Evolutionary conservation across 176 grass and related monocot genomes (phyloP).

Genomic region (Juncus inflexus): DNA sequence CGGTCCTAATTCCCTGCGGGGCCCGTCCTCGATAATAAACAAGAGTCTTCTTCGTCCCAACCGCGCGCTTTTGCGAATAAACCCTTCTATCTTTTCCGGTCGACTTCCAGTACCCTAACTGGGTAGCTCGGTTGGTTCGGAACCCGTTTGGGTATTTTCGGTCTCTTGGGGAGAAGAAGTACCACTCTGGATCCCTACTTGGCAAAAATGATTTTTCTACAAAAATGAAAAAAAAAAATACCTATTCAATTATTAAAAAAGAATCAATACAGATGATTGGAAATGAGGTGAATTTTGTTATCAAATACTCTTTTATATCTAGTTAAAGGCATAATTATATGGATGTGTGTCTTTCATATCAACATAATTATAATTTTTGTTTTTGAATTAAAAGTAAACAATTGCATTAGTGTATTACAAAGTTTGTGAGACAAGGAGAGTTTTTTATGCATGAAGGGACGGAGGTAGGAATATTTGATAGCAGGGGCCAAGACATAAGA

Average conservation of each 20-base stretch:
- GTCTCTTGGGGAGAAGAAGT: constrained; percentile 92
- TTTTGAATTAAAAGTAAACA: too few species aligned
- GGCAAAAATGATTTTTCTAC: constrained; percentile 96
- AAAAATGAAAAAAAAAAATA: constrained; percentile 25
- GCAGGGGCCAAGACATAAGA: too few species aligned
- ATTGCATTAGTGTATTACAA: too few species aligned
- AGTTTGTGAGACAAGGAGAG: too few species aligned
- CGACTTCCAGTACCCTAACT: constrained; percentile 93
- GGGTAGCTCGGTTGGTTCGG: constrained; percentile 83
- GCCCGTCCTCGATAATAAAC: constrained; percentile 91
- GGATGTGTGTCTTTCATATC: too few species aligned
- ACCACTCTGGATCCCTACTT: constrained; percentile 92
- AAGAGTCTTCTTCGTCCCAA: constrained; percentile 98
- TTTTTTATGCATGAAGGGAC: too few species aligned
- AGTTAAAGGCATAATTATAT: too few species aligned
- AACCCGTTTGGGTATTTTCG: constrained; percentile 86
- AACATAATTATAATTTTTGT: too few species aligned
- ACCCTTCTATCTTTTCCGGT: constrained; percentile 85
- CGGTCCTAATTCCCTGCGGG: constrained; percentile 75
- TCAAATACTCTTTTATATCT: too few species aligned
- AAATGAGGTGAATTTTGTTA: too few species aligned
- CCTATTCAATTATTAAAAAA: not conserved
- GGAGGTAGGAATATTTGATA: too few species aligned
- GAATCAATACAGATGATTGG: not conserved
- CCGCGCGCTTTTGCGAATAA: constrained; percentile 63